These are phyloP conservation scores for Talaromyces sp. DNA, from an alignment of 2,329 filamentous ascomycete species.

Conservation along the genomic window DNA sequence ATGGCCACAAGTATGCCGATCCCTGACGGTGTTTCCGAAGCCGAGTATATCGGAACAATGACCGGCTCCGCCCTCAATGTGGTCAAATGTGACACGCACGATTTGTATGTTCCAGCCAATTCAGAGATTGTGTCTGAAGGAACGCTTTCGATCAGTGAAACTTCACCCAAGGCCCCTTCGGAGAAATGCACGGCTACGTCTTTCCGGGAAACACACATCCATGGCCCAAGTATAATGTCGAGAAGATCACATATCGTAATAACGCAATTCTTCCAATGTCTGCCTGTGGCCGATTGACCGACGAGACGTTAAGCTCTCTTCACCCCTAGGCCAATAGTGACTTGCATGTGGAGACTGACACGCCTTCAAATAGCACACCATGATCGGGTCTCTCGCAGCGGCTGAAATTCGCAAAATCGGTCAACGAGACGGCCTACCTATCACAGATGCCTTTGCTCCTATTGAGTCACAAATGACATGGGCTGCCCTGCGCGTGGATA, in stretches of 20 bases:
- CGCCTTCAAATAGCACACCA: not conserved
- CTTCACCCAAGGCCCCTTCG: not conserved
- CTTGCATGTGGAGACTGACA: not conserved
- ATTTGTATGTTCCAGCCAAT: not conserved
- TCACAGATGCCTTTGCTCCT: not conserved
- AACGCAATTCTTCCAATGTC: not conserved
- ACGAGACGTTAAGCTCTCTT: not conserved
- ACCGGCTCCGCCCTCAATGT: not conserved
- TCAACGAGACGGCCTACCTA: not conserved
- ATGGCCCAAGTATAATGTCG: not conserved
- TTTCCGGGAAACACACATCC: not conserved
- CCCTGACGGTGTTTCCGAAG: conserved; percentile 49
- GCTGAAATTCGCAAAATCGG: not conserved
- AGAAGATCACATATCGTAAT: not conserved
- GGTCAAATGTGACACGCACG: not conserved
- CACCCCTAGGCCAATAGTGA: not conserved
- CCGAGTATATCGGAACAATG: conserved; percentile 40
- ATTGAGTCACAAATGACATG: not conserved
- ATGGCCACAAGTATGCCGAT: conserved; percentile 50
- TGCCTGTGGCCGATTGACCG: not conserved
- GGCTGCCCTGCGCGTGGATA: not conserved
- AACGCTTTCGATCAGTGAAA: not conserved
- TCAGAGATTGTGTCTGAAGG: not conserved
- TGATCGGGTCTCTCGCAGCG: not conserved
- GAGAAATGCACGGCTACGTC: not conserved